phyloP scores from a whole-genome alignment of 768 basidiomycete species.

The Boletus subcaerulescens region DNA sequence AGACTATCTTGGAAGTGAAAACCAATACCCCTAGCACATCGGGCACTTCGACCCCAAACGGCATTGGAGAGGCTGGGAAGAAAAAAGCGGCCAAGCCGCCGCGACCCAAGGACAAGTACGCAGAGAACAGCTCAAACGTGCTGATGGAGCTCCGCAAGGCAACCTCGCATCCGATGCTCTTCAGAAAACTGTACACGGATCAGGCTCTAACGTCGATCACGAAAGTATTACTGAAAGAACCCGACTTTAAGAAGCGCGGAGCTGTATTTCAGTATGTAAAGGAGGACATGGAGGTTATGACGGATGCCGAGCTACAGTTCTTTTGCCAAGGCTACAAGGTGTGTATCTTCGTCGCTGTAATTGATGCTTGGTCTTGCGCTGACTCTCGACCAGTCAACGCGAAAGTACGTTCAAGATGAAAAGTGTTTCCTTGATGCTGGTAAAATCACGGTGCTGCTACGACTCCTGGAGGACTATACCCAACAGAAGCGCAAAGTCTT shows the following conservation, averaged over 20 bases:
- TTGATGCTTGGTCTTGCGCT: not conserved
- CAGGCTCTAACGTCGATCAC: slow-evolving; percentile 70
- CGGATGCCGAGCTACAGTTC: slow-evolving; percentile 89
- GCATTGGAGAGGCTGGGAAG: slow-evolving; percentile 26
- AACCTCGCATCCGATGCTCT: slow-evolving; percentile 94
- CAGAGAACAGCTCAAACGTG: slow-evolving; percentile 87
- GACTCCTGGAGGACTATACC: slow-evolving; percentile 65
- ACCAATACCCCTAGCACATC: slow-evolving; percentile 25
- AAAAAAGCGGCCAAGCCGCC: slow-evolving; percentile 32
- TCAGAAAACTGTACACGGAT: slow-evolving; percentile 82
- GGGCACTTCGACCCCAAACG: slow-evolving; percentile 31
- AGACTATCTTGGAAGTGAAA: slow-evolving; percentile 61
- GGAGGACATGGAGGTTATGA: slow-evolving; percentile 99
- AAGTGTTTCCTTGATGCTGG: slow-evolving; percentile 83
- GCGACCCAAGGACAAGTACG: slow-evolving; percentile 65
- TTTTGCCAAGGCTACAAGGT: slow-evolving; percentile 90
- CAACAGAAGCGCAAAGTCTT: slow-evolving; percentile 76
- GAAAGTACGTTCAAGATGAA: slow-evolving; percentile 70
- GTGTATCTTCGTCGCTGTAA: not conserved
- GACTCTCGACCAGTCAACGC: slow-evolving; percentile 50
- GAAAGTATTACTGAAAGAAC: slow-evolving; percentile 82
- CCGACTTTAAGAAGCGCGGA: slow-evolving; percentile 83
- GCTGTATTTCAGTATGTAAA: slow-evolving; percentile 82
- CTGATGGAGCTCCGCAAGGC: slow-evolving; percentile 98
- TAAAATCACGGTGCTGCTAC: slow-evolving; percentile 74